A percentile compares a stretch with the other conserved stretches of the same genome.
These are phyloP conservation scores for Globisporangium megalacanthum DNA, from an alignment of 352 stramenopile genomes.

Conservation along the genomic window DNA sequence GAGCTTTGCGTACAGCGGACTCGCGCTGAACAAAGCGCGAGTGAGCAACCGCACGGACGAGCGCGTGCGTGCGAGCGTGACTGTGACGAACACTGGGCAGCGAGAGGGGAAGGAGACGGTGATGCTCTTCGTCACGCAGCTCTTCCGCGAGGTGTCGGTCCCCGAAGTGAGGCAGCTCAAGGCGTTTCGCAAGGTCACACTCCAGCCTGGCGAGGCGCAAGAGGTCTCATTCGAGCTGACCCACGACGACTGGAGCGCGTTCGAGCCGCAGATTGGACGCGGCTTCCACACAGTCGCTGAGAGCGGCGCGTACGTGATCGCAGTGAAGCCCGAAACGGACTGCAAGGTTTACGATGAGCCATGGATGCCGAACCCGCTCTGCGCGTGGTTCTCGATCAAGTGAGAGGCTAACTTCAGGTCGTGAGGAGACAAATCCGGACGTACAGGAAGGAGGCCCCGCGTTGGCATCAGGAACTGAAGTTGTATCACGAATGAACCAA, in stretches of 20 bases:
- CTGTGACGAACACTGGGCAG: slow-evolving; percentile 64
- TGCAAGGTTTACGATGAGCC: slow-evolving; percentile 59
- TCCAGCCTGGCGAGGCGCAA: slow-evolving; percentile 34
- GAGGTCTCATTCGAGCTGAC: slow-evolving; percentile 41
- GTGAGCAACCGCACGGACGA: slow-evolving; percentile 14
- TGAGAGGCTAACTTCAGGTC: not conserved
- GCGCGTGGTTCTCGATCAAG: slow-evolving; percentile 30
- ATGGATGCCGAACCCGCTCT: slow-evolving; percentile 29
- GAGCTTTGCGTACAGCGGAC: slow-evolving; percentile 42
- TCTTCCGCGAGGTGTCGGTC: slow-evolving; percentile 49
- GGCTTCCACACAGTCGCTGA: slow-evolving; percentile 63
- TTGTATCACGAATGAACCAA: not conserved
- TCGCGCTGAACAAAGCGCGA: slow-evolving; percentile 32
- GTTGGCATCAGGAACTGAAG: too few relatives aligned
- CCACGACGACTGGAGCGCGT: slow-evolving; percentile 54
- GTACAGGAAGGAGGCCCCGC: not conserved
- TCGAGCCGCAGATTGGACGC: slow-evolving; percentile 50
- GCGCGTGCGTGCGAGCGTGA: slow-evolving; percentile 31
- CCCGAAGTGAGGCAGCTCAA: slow-evolving; percentile 80
- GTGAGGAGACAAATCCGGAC: not conserved
- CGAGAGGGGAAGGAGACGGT: slow-evolving; percentile 61
- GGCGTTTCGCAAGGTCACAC: slow-evolving; percentile 69
- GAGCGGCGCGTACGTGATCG: slow-evolving; percentile 58
- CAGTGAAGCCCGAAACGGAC: slow-evolving; percentile 62
- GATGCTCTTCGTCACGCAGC: slow-evolving; percentile 74